Evolutionary conservation across 441 rosid genomes (phyloP), one percentile per base, ranked within the genome.

Genomic region (Erodium trifolium): DNA sequence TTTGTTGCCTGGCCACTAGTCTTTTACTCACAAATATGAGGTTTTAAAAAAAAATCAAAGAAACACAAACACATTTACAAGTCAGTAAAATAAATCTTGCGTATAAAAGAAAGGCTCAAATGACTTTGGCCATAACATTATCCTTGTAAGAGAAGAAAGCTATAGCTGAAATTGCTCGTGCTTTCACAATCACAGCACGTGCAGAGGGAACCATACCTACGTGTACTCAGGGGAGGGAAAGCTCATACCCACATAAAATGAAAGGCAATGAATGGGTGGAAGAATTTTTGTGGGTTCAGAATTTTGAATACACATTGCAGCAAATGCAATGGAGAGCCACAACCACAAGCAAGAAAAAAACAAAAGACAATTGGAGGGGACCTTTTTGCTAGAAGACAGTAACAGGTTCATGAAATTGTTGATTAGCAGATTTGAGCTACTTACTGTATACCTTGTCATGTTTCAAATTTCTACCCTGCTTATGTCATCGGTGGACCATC

Each of bases 311-410:
- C 16, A 11, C 55, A 13, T 13, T 12, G 55, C 55, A 49, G 16
- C 14, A 49, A 49, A 49, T 49, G 55, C 55, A 49, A 49, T 49
- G 55, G 55, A 49, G 16, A 49, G 16, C 55, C 55, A 49, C 55
- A 49, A 12, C 14, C 14, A 12, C 55, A 49, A 49, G 55, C 55
- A 49, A 49, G 55, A 34, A 34, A 49, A 49, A 49, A 49, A 49
- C 55, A 49, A 13, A 49, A 49, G 14, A 13, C 14, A 49, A 13
- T 49, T 49, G 55, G 10, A 3, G 55, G 55, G 3, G 4, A 3
- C 55, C 10, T 2, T 49, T 12, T 49, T 49, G 55, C 55, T 49
- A 49, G 0, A 49, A 49, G 55, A 49, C 55, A 49, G 55, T 49
- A 49, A 49, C 55, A 49, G 16, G 37, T 34, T 34, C 5, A 49